Evolutionary conservation across 345 rosid species (phyloP).

Genomic region (Euclidium syriacum): DNA sequence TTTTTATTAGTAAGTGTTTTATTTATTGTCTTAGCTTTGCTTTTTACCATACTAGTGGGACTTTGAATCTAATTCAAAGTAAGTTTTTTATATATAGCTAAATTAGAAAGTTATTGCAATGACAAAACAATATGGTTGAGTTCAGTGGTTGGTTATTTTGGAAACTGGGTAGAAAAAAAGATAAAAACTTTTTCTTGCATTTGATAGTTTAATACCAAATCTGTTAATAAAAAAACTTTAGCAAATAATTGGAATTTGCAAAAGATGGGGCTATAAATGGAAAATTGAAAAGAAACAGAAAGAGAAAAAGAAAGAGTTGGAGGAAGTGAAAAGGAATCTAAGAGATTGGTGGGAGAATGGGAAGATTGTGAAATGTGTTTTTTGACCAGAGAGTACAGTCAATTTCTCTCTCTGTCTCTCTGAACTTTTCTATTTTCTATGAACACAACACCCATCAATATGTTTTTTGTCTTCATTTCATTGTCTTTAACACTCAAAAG

Average conservation of each 20-base stretch:
- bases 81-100: not conserved
- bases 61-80: constrained; percentile 23
- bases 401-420: constrained; percentile 8
- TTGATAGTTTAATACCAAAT: not conserved
- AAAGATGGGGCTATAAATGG: constrained; percentile 5
- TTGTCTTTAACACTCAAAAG: not conserved
- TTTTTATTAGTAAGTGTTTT: not conserved
- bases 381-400: constrained; percentile 30
- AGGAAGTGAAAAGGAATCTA: constrained; percentile 28
- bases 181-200: constrained; percentile 15
- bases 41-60: constrained; percentile 5
- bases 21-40: not conserved
- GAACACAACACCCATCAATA: constrained; percentile 7
- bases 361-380: constrained; percentile 26
- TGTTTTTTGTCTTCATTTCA: constrained; percentile 20
- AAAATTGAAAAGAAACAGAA: not conserved
- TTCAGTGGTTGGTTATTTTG: constrained; percentile 19
- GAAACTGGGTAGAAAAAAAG: not conserved
- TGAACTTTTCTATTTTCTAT: constrained; percentile 10
- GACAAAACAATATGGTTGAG: not conserved
- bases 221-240: not conserved
- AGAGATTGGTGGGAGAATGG: constrained; percentile 26
- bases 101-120: not conserved
- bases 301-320: not conserved
- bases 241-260: constrained; percentile 10